Conservation (phyloP, 202 grass and related monocot genomes). For the Bolboschoenoplectus hybrid region DNA sequence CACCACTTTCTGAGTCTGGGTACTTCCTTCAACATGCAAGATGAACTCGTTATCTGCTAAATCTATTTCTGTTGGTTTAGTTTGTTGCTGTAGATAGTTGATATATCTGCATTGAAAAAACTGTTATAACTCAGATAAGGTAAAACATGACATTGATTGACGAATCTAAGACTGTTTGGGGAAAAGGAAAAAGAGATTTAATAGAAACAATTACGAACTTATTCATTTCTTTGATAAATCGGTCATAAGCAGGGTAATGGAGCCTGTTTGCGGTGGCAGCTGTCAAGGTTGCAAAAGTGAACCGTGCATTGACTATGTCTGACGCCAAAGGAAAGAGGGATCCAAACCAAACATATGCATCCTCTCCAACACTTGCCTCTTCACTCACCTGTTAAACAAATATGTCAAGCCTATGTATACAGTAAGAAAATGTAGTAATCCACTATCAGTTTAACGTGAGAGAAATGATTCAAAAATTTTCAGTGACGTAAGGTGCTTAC, state of each 20-base stretch:
- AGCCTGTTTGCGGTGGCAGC: conserved; percentile 65
- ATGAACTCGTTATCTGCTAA: conserved; percentile 80
- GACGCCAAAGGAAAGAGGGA: conserved; percentile 78
- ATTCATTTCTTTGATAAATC: conserved; percentile 88
- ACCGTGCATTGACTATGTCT: conserved; percentile 83
- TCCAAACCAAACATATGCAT: conserved; percentile 87
- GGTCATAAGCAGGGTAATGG: conserved; percentile 90
- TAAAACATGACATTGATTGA: neutral
- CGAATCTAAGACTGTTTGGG: neutral
- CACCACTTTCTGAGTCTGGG: conserved; percentile 76
- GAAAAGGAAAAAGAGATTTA: neutral
- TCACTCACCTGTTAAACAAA: conserved; percentile 62
- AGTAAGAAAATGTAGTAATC: neutral
- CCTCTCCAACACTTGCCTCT: conserved; percentile 76
- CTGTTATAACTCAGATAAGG: neutral
- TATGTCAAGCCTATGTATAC: neutral
- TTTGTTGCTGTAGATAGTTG: conserved; percentile 56
- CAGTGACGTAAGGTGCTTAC: conserved; percentile 45
- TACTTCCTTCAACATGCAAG: conserved; percentile 74
- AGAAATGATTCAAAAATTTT: neutral
- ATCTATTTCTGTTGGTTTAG: conserved; percentile 66
- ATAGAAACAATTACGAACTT: conserved; percentile 51
- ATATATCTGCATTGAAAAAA: conserved; percentile 51
- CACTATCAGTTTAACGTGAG: neutral
- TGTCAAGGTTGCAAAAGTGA: conserved; percentile 88